These are phyloP conservation scores for Paecilomyces fulvus DNA, from an alignment of 2,329 filamentous ascomycete genomes.

Conservation along the genomic window DNA sequence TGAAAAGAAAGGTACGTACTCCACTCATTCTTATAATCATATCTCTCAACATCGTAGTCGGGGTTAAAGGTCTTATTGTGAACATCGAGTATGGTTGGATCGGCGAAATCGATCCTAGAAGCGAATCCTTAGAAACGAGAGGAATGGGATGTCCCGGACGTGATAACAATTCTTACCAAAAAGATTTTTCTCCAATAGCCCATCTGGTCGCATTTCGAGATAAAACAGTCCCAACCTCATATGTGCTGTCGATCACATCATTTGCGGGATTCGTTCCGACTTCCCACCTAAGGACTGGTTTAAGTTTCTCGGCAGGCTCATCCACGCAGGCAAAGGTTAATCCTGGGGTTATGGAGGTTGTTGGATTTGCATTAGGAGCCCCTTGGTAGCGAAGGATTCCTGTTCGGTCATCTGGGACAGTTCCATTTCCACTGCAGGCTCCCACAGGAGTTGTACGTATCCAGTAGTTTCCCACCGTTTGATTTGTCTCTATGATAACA, in stretches of 20 bases:
- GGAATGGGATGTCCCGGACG: not conserved
- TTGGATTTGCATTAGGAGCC: not conserved
- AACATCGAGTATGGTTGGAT: constrained; percentile 18
- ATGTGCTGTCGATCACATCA: constrained; percentile 12
- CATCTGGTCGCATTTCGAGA: constrained; percentile 10
- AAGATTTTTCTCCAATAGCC: constrained; percentile 15
- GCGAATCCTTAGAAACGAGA: not conserved
- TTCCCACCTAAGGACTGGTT: constrained; percentile 18
- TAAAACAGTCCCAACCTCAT: constrained; percentile 9
- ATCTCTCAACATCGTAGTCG: constrained; percentile 12
- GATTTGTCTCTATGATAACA: constrained; percentile 13
- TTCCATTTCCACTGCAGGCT: not conserved
- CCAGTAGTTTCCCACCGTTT: constrained; percentile 3
- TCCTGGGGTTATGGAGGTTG: not conserved
- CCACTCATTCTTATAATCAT: constrained; percentile 5
- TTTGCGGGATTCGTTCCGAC: constrained; percentile 10
- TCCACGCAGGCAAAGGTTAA: constrained; percentile 14
- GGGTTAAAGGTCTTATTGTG: constrained; percentile 12
- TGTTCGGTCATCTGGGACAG: not conserved
- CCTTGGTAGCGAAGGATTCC: constrained; percentile 1
- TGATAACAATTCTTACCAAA: constrained; percentile 8
- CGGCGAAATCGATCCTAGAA: constrained; percentile 12
- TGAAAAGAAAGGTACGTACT: not conserved
- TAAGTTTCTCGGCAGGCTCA: constrained; percentile 15
- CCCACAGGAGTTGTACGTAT: constrained; percentile 1